Conservation (phyloP, 768 basidiomycete genomes). For the Podaxis sp. region DNA sequence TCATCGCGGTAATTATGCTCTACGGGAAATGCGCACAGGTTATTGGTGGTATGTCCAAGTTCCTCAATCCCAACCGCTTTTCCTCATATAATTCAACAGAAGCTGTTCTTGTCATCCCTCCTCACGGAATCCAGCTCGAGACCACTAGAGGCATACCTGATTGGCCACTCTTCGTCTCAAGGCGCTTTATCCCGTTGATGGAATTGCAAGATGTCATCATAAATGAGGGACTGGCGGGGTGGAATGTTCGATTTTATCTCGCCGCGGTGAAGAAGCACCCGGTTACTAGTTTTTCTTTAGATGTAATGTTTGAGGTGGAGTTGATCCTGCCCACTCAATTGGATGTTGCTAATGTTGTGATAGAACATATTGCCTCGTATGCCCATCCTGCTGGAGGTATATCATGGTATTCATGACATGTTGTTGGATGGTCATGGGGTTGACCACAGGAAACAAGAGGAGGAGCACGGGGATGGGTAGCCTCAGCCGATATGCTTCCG, state of each 20-base stretch:
- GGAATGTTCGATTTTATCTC: constrained; percentile 71
- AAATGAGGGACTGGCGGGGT: constrained; percentile 68
- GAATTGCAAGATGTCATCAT: constrained; percentile 60
- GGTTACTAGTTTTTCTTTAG: constrained; percentile 28
- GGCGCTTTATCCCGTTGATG: constrained; percentile 57
- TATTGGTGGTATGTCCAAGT: constrained; percentile 16
- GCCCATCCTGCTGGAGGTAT: constrained; percentile 54
- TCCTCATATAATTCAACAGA: constrained; percentile 36
- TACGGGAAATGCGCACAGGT: constrained; percentile 10
- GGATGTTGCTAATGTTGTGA: background rate
- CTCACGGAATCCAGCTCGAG: constrained; percentile 73
- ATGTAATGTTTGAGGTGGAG: constrained; percentile 61
- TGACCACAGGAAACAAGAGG: background rate
- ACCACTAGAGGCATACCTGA: constrained; percentile 55
- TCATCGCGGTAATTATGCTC: background rate
- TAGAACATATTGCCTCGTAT: constrained; percentile 67
- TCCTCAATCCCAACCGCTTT: background rate
- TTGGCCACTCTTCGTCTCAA: constrained; percentile 29
- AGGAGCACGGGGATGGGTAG: background rate
- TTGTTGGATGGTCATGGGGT: constrained; percentile 19
- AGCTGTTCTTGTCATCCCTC: constrained; percentile 62
- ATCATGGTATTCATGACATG: constrained; percentile 52
- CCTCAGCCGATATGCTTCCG: background rate
- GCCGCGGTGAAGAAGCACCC: constrained; percentile 37
- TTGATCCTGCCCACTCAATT: constrained; percentile 12